Evolutionary conservation across 768 basidiomycete species (phyloP).

Genomic region (Pleurotus citrinopileatus): DNA sequence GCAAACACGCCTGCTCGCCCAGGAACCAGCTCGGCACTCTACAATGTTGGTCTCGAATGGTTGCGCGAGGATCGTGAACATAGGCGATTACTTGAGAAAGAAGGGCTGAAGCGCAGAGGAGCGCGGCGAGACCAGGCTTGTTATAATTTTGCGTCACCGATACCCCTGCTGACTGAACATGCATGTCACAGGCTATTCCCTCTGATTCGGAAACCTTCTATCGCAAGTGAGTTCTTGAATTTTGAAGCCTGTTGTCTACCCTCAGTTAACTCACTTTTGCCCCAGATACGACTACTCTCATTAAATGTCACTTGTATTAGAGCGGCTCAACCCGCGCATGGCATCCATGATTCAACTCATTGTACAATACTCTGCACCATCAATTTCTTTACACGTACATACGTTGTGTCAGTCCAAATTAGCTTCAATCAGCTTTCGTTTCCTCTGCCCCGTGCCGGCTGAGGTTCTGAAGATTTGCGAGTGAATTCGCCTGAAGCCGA

Average conservation of each 20-base stretch:
- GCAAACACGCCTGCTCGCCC: slow-evolving; percentile 20
- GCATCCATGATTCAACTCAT: slow-evolving; percentile 4
- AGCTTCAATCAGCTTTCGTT: too few species aligned
- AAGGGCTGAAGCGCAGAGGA: slow-evolving; percentile 59
- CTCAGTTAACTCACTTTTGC: neutral
- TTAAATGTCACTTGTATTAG: slow-evolving; percentile 16
- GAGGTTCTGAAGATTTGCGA: too few species aligned
- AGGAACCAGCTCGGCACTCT: slow-evolving; percentile 40
- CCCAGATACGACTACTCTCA: slow-evolving; percentile 43
- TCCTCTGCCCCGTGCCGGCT: too few species aligned
- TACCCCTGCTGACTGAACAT: slow-evolving; percentile 8
- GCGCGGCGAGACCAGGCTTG: slow-evolving; percentile 50
- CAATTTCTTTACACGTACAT: too few species aligned
- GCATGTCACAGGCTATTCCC: slow-evolving; percentile 47
- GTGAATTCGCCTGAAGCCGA: too few species aligned
- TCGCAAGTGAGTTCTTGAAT: slow-evolving; percentile 53
- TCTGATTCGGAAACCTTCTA: slow-evolving; percentile 85
- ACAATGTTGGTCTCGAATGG: slow-evolving; percentile 82
- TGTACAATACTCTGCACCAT: neutral
- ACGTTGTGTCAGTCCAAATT: too few species aligned
- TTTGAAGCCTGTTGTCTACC: neutral
- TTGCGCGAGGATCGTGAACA: slow-evolving; percentile 77
- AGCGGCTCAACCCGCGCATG: neutral
- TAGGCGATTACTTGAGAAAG: slow-evolving; percentile 54
- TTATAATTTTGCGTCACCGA: neutral